Conservation (phyloP, 2,329 filamentous ascomycete species). For the Cordyceps javanica region DNA sequence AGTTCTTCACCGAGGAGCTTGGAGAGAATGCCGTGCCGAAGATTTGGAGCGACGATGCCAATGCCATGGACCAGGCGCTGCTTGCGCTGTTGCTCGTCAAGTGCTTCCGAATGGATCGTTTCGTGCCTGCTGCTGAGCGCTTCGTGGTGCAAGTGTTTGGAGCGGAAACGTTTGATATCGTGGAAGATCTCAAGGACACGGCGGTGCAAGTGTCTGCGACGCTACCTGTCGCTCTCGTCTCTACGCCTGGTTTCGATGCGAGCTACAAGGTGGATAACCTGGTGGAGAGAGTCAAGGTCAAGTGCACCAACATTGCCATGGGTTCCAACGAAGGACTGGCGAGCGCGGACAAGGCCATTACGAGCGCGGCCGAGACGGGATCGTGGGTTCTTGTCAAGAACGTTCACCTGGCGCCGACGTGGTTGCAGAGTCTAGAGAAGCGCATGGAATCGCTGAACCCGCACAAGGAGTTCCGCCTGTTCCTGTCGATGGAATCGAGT, state of each 20-base stretch:
- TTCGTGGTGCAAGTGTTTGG: conserved; percentile 87
- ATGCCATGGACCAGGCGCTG: conserved; percentile 68
- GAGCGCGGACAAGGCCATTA: conserved; percentile 91
- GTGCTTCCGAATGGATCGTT: conserved; percentile 89
- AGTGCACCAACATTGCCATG: conserved; percentile 97
- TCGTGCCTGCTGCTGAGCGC: conserved; percentile 87
- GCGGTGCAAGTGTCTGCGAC: conserved; percentile 78
- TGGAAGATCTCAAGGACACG: conserved; percentile 79
- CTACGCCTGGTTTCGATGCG: conserved; percentile 93
- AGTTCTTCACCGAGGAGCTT: conserved; percentile 77
- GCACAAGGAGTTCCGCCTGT: conserved; percentile 85
- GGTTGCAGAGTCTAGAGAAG: conserved; percentile 97
- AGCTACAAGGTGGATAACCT: conserved; percentile 98
- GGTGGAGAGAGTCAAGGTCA: conserved; percentile 74
- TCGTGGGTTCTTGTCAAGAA: conserved; percentile 99
- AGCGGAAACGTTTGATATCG: conserved; percentile 70
- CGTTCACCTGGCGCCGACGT: conserved; percentile 90
- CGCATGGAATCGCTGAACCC: conserved; percentile 92
- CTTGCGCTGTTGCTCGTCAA: conserved; percentile 86
- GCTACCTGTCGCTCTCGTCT: conserved; percentile 84
- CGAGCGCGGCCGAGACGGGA: conserved; percentile 82
- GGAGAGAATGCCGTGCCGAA: conserved; percentile 78
- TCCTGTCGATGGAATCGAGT: conserved; percentile 96
- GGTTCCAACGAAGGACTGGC: conserved; percentile 91
- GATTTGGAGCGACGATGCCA: conserved; percentile 60